Conservation (phyloP, 2,329 filamentous ascomycete species). For the Fusarium pininemorale region DNA sequence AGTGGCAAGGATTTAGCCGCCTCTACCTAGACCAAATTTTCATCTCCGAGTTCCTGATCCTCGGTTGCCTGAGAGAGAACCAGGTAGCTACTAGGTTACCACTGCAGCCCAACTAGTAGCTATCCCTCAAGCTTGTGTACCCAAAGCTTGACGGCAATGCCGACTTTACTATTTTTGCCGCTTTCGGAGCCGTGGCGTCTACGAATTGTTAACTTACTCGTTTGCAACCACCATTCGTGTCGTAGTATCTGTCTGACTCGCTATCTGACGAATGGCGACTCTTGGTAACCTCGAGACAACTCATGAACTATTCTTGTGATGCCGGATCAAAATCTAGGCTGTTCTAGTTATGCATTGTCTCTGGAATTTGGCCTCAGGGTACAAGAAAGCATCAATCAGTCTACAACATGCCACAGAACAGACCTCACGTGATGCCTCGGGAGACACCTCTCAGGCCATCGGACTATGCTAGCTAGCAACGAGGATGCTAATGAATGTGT, state of each 20-base stretch:
- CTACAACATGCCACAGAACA: neutral
- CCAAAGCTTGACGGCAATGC: constrained; percentile 26
- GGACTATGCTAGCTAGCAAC: neutral
- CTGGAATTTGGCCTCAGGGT: neutral
- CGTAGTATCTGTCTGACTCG: constrained; percentile 24
- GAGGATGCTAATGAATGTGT: neutral
- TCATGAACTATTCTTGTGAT: neutral
- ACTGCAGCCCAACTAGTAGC: constrained; percentile 19
- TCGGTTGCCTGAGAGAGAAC: constrained; percentile 8
- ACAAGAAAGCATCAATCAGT: too few relatives aligned
- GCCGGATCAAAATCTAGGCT: neutral
- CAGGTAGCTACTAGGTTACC: neutral
- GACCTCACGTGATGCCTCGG: neutral
- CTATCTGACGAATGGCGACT: constrained; percentile 13
- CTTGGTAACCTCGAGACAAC: constrained; percentile 1
- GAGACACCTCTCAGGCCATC: neutral
- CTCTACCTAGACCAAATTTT: constrained; percentile 23
- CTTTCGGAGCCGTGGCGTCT: constrained; percentile 24
- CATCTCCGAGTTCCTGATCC: constrained; percentile 6
- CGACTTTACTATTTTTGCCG: constrained; percentile 22
- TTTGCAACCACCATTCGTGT: constrained; percentile 10
- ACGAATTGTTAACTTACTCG: constrained; percentile 25
- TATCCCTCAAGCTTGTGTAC: neutral
- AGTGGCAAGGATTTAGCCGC: constrained; percentile 32
- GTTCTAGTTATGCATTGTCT: neutral